Base-by-base conservation (phyloP, 768 basidiomycete genomes). In the Collybia sordida region DNA sequence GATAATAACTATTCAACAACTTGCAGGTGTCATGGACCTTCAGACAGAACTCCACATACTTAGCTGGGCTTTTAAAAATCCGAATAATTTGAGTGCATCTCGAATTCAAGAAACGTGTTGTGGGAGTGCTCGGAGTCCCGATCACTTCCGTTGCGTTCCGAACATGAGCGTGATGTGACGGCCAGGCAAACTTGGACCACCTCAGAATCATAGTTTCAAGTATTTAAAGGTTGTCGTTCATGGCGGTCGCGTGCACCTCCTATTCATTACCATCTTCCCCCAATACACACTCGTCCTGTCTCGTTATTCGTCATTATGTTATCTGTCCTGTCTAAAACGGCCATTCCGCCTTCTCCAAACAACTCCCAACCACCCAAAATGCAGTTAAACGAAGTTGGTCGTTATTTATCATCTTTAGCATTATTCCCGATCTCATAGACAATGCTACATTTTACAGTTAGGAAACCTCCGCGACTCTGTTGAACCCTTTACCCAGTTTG, bases 401-500 rank as follows among this genome's bases (percentile, higher is more conserved):
- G 24, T 46, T 19, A 45, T 35, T 47, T 25, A 15, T 47, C 5
- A 6, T 11, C 31, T 12, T 31, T 14, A 12, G 14, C 9, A 11
- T 31, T 31, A 11, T 31, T 12, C n/a, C 25, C 35, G 19, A 22
- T n/a, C 22, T 23, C 15, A 21, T n/a, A 28, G 38, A 37, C 28
- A 18, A 42, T 11, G 31, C 3, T 56, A 21, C 38, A 25, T 25
- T 22, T n/a, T 38, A 40, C 51, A 86, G 83, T 59, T 82, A 27
- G 76, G 76, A 48, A 74, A 73, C 54, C 64, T 80, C 38, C 65
- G 69, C 42, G 81, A 83, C 52, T 83, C 83, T n/a, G 67, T 86
- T 38, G 74, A 78, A 54, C 75, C 79, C 35, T 86, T 85, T 59
- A 80, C 80, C 31, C 74, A 81, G 86, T 88, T 38, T 48, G 78